Percentiles rank a stretch among this genome's conserved stretches.
phyloP scores from a whole-genome alignment of 2,329 filamentous ascomycete genomes.

The Elsinoe ampelina region DNA sequence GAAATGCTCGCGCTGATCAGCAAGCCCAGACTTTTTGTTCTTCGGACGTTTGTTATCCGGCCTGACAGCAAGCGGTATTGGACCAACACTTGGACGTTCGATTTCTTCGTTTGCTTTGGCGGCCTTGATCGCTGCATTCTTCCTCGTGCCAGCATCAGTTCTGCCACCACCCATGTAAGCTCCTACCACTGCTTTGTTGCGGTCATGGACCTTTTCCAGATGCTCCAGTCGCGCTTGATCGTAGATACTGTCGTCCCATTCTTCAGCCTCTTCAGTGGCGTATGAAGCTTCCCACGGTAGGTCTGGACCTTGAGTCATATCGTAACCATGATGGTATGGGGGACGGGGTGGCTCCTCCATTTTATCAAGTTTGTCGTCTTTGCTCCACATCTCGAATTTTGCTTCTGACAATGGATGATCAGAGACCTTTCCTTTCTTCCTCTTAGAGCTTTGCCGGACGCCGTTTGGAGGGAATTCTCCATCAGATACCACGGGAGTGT shows the following conservation, averaged over 20 bases:
- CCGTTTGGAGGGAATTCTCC: not conserved
- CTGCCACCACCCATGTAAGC: constrained; percentile 16
- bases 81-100: constrained; percentile 24
- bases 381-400: not conserved
- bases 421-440: not conserved
- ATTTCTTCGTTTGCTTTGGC: constrained; percentile 12
- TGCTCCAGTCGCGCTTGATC: constrained; percentile 20
- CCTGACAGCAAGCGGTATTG: not conserved
- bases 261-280: constrained; percentile 16
- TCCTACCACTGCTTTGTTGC: constrained; percentile 24
- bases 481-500: not conserved
- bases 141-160: constrained; percentile 1
- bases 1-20: constrained; percentile 7
- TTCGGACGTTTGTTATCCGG: constrained; percentile 14
- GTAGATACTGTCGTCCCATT: constrained; percentile 26
- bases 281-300: constrained; percentile 24
- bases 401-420: not conserved
- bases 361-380: not conserved
- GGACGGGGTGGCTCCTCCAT: not conserved
- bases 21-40: constrained; percentile 11
- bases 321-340: not conserved
- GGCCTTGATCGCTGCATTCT: not conserved
- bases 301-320: constrained; percentile 6
- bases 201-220: constrained; percentile 21
- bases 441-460: not conserved